Evolutionary conservation across 176 grass and related monocot genomes (phyloP), one percentile per base, ranked within the genome.

Genomic region (Bonia amplexicaulis): DNA sequence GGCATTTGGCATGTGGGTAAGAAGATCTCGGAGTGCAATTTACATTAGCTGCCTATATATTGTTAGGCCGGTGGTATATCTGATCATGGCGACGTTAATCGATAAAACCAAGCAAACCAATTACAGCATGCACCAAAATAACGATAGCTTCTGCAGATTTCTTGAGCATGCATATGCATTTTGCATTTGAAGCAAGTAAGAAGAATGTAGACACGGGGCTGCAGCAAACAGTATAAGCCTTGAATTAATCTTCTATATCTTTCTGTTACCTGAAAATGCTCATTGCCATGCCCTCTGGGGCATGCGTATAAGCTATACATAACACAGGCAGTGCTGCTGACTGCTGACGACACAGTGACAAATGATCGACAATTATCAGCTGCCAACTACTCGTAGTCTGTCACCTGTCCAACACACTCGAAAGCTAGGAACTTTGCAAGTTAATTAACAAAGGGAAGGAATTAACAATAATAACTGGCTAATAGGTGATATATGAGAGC

Each of bases 221-320:
- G 39, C 9, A 74, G 47, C 46, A 55, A 40, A 52, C 44, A 49
- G 44, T 73, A 20, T 12, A 26, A 61, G n/a, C 58, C 58, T 58
- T n/a, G 20, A 23, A 26, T 17, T 8, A 48, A 35, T 49, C 12
- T 35, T 64, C 25, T 57, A 8, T 8, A 25, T 55, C 11, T 19
- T 37, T 37, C 11, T 48, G 26, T 49, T 52, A 23, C 19, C 57
- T 61, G 74, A 49, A 26, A 60, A 15, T 78, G 66, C 35, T 51
- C 66, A 71, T 62, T 22, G 75, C 53, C 75, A 79, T 71, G 66
- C 51, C 75, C 53, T 86, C 41, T 12, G 71, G 75, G 74, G 74
- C 59, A 66, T 15, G 11, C 22, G 3, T 15, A 73, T 35, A 33
- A 74, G 47, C 47, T 6, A 19, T 27, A 17, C 58, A 19, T 2